Percentiles rank a stretch among this genome's conserved stretches.
phyloP scores from a whole-genome alignment of 345 rosid species.

The Acer saccharum region DNA sequence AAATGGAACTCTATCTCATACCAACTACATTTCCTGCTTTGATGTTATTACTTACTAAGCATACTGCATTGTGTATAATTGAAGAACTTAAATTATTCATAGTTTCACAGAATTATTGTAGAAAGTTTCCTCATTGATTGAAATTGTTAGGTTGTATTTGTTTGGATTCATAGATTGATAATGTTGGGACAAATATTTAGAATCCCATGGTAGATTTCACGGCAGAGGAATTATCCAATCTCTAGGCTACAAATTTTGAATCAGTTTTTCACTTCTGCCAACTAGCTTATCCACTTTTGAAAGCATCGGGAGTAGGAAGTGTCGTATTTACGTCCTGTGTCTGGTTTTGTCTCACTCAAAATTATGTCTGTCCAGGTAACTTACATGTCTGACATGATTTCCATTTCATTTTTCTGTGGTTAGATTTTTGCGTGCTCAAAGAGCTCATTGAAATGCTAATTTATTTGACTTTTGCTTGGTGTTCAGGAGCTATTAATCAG shows the following conservation, averaged over 20 bases:
- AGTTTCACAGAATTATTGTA: not conserved
- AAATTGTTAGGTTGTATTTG: not conserved
- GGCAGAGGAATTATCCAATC: conserved; percentile 54
- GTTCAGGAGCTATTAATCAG: conserved; percentile 73
- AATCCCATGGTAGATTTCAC: conserved; percentile 69
- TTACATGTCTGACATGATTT: not conserved
- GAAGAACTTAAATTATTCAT: not conserved
- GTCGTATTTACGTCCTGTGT: conserved; percentile 68
- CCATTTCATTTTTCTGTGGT: not conserved
- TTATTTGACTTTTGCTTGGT: conserved; percentile 16
- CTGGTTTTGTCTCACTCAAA: conserved; percentile 74
- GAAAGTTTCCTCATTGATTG: not conserved
- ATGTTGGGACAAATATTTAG: conserved; percentile 35
- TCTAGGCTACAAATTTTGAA: conserved; percentile 70
- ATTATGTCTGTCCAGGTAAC: conserved; percentile 67
- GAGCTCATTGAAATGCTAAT: not conserved
- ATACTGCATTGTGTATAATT: not conserved
- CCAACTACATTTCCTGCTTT: not conserved
- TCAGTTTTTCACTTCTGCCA: conserved; percentile 74
- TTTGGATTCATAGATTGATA: conserved; percentile 52
- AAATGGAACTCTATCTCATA: not conserved
- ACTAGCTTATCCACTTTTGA: conserved; percentile 67
- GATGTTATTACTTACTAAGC: not conserved
- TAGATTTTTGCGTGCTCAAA: not conserved
- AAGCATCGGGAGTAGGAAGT: conserved; percentile 55